Evolutionary conservation across 371 early-diverging fungal species (phyloP).

Genomic region (Entomophthora muscae): DNA sequence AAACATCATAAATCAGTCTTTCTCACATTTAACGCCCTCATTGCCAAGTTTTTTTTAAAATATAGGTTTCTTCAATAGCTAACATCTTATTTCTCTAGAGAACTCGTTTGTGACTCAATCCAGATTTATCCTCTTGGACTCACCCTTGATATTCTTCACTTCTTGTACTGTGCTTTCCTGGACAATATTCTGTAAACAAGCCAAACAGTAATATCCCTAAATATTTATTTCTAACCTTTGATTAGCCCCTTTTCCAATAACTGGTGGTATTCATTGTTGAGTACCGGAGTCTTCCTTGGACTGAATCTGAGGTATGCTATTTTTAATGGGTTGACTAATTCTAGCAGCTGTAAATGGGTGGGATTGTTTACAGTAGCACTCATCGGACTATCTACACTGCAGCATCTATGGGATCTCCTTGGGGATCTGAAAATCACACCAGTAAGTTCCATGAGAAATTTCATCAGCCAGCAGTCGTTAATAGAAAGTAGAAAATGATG

Average conservation of each 20-base stretch:
- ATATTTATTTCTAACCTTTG: background rate
- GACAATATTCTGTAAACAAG: conserved; percentile 48
- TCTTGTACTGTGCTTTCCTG: conserved; percentile 54
- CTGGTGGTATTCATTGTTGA: conserved; percentile 55
- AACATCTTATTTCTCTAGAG: no score
- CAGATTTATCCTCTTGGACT: conserved; percentile 77
- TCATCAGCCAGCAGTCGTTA: no score
- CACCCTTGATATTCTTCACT: conserved; percentile 70
- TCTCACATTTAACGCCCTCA: no score
- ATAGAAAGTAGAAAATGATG: background rate
- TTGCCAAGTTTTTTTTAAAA: no score
- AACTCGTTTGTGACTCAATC: conserved; percentile 78
- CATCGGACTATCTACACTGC: conserved; percentile 64
- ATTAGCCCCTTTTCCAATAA: conserved; percentile 30
- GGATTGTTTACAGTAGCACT: conserved; percentile 76
- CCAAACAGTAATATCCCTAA: background rate
- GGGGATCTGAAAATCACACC: conserved; percentile 40
- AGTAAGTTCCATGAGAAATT: no score
- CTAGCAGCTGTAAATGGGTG: conserved; percentile 69
- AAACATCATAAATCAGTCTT: no score
- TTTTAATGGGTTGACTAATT: background rate
- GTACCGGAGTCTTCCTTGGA: conserved; percentile 55
- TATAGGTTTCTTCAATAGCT: no score
- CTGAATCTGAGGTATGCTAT: conserved; percentile 18
- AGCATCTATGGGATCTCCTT: conserved; percentile 78